Evolutionary conservation across 2,329 filamentous ascomycete species (phyloP).

Genomic region (Paracamarosporium sp.): DNA sequence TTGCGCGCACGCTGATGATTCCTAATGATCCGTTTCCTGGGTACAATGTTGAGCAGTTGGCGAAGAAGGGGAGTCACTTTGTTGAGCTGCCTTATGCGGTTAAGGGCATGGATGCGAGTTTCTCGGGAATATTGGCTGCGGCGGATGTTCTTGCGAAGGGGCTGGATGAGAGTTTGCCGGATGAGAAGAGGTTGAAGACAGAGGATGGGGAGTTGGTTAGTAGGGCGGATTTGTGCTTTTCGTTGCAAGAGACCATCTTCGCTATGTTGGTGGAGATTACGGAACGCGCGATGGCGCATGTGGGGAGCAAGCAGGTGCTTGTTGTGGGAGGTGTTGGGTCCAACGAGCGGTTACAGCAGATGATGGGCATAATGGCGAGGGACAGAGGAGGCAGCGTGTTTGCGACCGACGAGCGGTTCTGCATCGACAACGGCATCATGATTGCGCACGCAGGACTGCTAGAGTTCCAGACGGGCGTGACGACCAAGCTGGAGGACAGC

Average conservation of each 20-base stretch:
- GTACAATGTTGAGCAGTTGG: slow-evolving; percentile 97
- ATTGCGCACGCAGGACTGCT: slow-evolving; percentile 94
- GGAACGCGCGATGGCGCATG: slow-evolving; percentile 97
- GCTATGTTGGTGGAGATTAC: slow-evolving; percentile 99
- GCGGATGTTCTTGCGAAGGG: slow-evolving; percentile 80
- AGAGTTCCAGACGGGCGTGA: slow-evolving; percentile 81
- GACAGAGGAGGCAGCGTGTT: slow-evolving; percentile 90
- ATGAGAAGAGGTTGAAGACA: slow-evolving; percentile 50
- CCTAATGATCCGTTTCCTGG: slow-evolving; percentile 96
- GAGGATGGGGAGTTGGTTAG: slow-evolving; percentile 69
- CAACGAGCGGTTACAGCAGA: slow-evolving; percentile 92
- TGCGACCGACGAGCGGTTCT: slow-evolving; percentile 96
- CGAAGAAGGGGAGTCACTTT: slow-evolving; percentile 73
- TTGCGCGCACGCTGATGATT: slow-evolving; percentile 88
- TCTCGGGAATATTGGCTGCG: slow-evolving; percentile 86
- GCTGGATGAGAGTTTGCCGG: slow-evolving; percentile 53
- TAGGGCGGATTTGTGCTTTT: slow-evolving; percentile 88
- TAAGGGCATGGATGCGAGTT: slow-evolving; percentile 98
- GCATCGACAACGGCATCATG: slow-evolving; percentile 99
- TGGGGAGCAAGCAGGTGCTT: slow-evolving; percentile 86
- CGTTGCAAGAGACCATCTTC: slow-evolving; percentile 91
- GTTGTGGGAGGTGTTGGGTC: slow-evolving; percentile 96
- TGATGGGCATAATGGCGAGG: slow-evolving; percentile 96
- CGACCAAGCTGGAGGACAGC: slow-evolving; percentile 78
- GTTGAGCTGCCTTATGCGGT: slow-evolving; percentile 94